phyloP scores from a whole-genome alignment of 495 filamentous ascomycete species.

The Hypoxylon trugodes region DNA sequence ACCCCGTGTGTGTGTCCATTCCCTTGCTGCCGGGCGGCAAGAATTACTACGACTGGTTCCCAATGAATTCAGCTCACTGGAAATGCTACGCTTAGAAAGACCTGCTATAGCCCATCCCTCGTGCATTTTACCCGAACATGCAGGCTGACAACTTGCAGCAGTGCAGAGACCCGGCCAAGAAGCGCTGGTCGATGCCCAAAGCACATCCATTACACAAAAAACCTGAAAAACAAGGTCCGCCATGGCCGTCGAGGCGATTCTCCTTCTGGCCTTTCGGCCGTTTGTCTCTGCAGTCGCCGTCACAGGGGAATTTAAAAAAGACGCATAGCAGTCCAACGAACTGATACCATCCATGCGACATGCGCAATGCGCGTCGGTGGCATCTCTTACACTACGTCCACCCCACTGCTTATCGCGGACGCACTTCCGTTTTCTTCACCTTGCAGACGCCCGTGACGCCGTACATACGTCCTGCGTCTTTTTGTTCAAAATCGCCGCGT shows the following conservation, averaged over 20 bases:
- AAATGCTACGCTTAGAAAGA: slow-evolving; percentile 15
- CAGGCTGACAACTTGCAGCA: slow-evolving; percentile 38
- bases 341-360: slow-evolving; percentile 29
- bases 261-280: slow-evolving; percentile 21
- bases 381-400: slow-evolving; percentile 2
- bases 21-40: slow-evolving; percentile 29
- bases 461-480: slow-evolving; percentile 21
- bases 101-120: slow-evolving; percentile 27
- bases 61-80: slow-evolving; percentile 17
- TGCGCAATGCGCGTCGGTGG: no score
- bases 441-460: slow-evolving; percentile 40
- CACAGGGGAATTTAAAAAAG: slow-evolving; percentile 6
- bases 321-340: slow-evolving; percentile 30
- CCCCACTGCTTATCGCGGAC: slow-evolving; percentile 28
- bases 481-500: slow-evolving; percentile 17
- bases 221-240: background rate
- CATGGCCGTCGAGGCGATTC: background rate
- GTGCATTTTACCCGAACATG: slow-evolving; percentile 42
- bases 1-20: slow-evolving; percentile 33
- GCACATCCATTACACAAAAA: slow-evolving; percentile 1
- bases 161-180: slow-evolving; percentile 25
- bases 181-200: slow-evolving; percentile 37
- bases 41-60: slow-evolving; percentile 41
- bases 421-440: slow-evolving; percentile 41
- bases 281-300: slow-evolving; percentile 14